phyloP scores from a whole-genome alignment of 2,329 filamentous ascomycete species.

The Penicillium oxalicum region DNA sequence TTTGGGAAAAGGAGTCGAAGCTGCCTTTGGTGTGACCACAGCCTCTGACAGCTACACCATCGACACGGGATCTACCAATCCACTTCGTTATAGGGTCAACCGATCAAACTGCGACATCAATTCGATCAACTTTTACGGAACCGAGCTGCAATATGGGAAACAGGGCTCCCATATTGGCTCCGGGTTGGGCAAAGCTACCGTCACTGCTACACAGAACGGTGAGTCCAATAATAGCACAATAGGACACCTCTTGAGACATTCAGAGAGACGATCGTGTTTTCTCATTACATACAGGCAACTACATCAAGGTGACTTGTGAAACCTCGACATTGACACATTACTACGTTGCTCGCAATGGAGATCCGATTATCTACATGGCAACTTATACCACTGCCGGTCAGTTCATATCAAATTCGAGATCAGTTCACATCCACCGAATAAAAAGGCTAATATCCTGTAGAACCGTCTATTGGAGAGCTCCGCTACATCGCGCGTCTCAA shows the following conservation, averaged over 20 bases:
- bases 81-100: constrained; percentile 49
- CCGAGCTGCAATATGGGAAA: constrained; percentile 52
- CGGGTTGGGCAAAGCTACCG: constrained; percentile 54
- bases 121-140: constrained; percentile 55
- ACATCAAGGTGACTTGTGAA: constrained; percentile 57
- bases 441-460: constrained; percentile 17
- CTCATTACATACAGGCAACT: constrained; percentile 27
- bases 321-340: constrained; percentile 60
- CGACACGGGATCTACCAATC: constrained; percentile 46
- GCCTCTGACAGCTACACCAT: constrained; percentile 35
- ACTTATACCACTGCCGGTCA: constrained; percentile 52
- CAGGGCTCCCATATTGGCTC: constrained; percentile 54
- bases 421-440: no score
- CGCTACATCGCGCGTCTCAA: constrained; percentile 60
- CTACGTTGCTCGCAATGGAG: constrained; percentile 56
- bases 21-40: constrained; percentile 26
- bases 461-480: constrained; percentile 55
- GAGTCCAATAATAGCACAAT: background rate
- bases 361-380: constrained; percentile 55
- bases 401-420: constrained; percentile 1
- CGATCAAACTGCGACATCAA: constrained; percentile 57
- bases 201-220: constrained; percentile 43
- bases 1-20: constrained; percentile 18
- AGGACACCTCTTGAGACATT: no score
- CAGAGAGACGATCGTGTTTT: no score